phyloP scores from a whole-genome alignment of 257 asterid species.

The Striga asiatica region DNA sequence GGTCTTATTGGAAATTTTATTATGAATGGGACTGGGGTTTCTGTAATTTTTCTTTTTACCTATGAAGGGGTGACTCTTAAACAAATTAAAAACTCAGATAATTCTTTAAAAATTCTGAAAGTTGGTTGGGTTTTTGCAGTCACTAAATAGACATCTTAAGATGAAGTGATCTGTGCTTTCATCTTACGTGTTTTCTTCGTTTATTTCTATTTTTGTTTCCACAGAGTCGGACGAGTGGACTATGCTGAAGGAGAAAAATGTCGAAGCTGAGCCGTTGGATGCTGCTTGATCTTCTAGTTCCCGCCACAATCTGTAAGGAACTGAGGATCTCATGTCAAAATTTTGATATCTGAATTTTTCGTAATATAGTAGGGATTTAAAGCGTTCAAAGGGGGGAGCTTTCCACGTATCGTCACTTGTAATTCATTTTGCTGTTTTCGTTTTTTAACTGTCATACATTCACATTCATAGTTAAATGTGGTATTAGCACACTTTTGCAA shows the following conservation, averaged over 20 bases:
- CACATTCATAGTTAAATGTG: too few species aligned
- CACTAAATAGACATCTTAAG: not conserved
- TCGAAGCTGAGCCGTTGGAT: conserved; percentile 49
- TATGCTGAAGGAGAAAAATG: conserved; percentile 38
- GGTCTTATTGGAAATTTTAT: too few species aligned
- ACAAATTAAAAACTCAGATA: too few species aligned
- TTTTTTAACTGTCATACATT: too few species aligned
- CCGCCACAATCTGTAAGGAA: conserved; percentile 13
- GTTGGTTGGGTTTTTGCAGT: conserved; percentile 1
- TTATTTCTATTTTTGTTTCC: not conserved
- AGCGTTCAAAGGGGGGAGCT: conserved; percentile 14
- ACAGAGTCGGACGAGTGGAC: conserved; percentile 78
- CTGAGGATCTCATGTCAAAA: conserved; percentile 14
- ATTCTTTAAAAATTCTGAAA: too few species aligned
- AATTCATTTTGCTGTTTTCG: too few species aligned
- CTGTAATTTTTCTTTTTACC: too few species aligned
- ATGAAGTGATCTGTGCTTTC: not conserved
- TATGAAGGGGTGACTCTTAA: too few species aligned
- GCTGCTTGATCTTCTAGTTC: conserved; percentile 33
- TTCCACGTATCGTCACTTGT: conserved; percentile 13
- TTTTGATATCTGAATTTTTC: conserved; percentile 1
- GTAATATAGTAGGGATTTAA: conserved; percentile 11
- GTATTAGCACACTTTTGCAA: too few species aligned
- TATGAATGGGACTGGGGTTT: too few species aligned
- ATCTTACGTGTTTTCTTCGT: conserved; percentile 6